phyloP scores from a whole-genome alignment of 805 yeast species.

The Schizosaccharomyces lindneri region DNA sequence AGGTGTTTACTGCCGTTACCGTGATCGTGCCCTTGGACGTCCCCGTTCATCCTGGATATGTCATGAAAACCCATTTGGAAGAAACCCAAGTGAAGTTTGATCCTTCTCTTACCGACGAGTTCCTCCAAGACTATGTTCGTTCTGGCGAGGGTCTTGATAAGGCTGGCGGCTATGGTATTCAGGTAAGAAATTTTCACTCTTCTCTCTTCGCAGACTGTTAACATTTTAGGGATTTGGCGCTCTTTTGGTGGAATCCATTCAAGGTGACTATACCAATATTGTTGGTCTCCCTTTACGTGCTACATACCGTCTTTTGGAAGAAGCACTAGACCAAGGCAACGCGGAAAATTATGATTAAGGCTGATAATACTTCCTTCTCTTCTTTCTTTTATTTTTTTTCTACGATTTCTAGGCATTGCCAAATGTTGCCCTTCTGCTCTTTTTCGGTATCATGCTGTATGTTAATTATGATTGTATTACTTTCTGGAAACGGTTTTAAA shows the following conservation, averaged over 20 bases:
- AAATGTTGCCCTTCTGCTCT: background rate
- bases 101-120: conserved; percentile 23
- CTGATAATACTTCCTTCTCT: background rate
- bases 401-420: background rate
- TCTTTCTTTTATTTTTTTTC: background rate
- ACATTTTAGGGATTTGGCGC: conserved; percentile 34
- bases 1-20: conserved; percentile 31
- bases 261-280: conserved; percentile 67
- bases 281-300: conserved; percentile 61
- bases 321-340: conserved; percentile 7
- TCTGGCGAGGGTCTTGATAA: conserved; percentile 54
- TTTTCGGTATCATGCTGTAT: background rate
- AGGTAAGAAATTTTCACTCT: background rate
- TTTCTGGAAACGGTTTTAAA: too few relatives aligned
- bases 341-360: background rate
- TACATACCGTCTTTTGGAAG: conserved; percentile 24
- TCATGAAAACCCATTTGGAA: conserved; percentile 19
- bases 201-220: background rate
- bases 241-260: conserved; percentile 31
- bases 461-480: too few relatives aligned
- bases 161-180: conserved; percentile 75
- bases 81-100: conserved; percentile 18
- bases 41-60: conserved; percentile 21
- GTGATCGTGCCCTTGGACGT: conserved; percentile 20
- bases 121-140: conserved; percentile 35